Evolutionary conservation across 768 basidiomycete species (phyloP), one percentile per base, ranked within the genome.

Genomic region (Pleurotus eryngii): DNA sequence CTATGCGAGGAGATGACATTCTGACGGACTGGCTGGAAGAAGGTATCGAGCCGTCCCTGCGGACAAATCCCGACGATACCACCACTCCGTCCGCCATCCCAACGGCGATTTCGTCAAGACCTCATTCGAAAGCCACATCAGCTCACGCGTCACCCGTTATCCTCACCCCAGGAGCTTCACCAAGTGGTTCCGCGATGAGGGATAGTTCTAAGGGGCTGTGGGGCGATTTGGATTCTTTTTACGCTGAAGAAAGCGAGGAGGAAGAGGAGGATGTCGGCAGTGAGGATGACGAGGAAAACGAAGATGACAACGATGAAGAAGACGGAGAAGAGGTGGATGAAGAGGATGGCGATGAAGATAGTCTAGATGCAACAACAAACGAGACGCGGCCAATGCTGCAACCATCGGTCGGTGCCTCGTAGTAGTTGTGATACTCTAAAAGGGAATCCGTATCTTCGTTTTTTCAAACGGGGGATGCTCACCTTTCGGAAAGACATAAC

Each of bases 1-100:
- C 75, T 9, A 76, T 84, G 67, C 74, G 72, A 4, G 72, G 76
- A 45, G 83, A 86, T 57, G 74, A 68, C 30, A 50, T 75, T 58
- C 56, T 96, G 0, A 91, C 92, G 0, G 92, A 92, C 63, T 97
- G 95, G 95, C 77, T 90, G 4, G 92, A 95, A 68, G 78, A 83
- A 55, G 94, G 93, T 0, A 91, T 91, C 3, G 91, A 94, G 61
- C 73, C 90, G 1, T 76, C 81, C 0, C 71, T 98, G 56, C 81
- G 95, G 57, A 88, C 93, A 59, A 76, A 74, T 17, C 81, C 80
- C 46, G 85, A 87, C 8, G 87, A 88, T 56, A 61, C 62, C 1
- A 65, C 70, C 30, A 68, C 72, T 18, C 66, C 65, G 6, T 66
- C 69, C 17, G 71, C 72, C 40, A 70, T 65, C 15, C 65, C 72